Conservation (phyloP, 192 early-diverging fungal genomes). For the Coemansia asiatica region DNA sequence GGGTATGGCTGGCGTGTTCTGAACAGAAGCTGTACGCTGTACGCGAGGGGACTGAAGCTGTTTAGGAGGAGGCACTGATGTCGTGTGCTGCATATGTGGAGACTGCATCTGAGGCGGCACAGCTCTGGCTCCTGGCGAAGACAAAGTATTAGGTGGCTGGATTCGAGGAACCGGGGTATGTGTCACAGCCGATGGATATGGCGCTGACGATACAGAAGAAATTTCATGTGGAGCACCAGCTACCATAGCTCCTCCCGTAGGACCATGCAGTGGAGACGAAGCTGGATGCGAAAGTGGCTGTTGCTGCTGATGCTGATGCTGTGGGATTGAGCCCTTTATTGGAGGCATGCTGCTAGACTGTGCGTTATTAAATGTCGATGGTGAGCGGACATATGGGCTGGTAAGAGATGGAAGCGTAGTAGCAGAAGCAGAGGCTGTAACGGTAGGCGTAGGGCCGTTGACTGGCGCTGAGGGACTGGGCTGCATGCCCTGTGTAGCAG, state of each 20-base stretch:
- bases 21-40: slow-evolving; percentile 40
- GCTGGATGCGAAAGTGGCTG: slow-evolving; percentile 24
- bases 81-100: slow-evolving; percentile 33
- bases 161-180: slow-evolving; percentile 34
- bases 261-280: slow-evolving; percentile 34
- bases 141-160: slow-evolving; percentile 18
- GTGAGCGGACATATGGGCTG: slow-evolving; percentile 43
- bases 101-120: slow-evolving; percentile 33
- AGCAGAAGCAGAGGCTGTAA: background rate
- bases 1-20: slow-evolving; percentile 23
- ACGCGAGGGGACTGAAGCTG: slow-evolving; percentile 37
- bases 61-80: slow-evolving; percentile 42
- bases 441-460: background rate
- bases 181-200: slow-evolving; percentile 17
- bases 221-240: slow-evolving; percentile 14
- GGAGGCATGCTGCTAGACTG: slow-evolving; percentile 21
- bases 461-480: slow-evolving; percentile 13
- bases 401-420: slow-evolving; percentile 29
- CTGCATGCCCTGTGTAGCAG: slow-evolving; percentile 12
- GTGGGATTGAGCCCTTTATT: slow-evolving; percentile 20
- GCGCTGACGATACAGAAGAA: background rate
- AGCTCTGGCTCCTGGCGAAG: slow-evolving; percentile 39
- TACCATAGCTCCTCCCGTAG: background rate
- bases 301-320: slow-evolving; percentile 16
- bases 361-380: slow-evolving; percentile 36